Evolutionary conservation across 805 yeast genomes (phyloP), one percentile per base, ranked within the genome.

Genomic region (Nakazawaea ishiwadae): DNA sequence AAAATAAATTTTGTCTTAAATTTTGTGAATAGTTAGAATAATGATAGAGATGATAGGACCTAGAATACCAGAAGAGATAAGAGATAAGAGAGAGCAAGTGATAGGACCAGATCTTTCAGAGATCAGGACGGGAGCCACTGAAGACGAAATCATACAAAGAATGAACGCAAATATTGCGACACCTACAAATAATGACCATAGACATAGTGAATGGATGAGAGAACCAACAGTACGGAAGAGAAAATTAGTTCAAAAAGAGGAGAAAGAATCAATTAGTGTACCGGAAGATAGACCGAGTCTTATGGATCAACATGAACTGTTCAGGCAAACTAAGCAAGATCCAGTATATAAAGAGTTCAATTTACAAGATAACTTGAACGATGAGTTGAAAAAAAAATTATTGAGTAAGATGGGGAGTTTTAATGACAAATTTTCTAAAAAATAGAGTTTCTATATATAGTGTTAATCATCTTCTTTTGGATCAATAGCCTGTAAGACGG

Each of bases 301-400:
- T 15, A 15, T 37, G 30, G 34, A 30, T 23, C 35, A 38, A 31
- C 36, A 38, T 26, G 15, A 38, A n/a, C 14, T 24, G 17, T 23
- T 23, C 16, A 16, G 11, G n/a, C 9, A 19, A 5, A 15, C 4
- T 20, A 21, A 31, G 15, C 7, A 26, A 24, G 27, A 29, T 18
- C 19, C 16, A 15, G 48, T 47, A 16, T 23, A 47, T 4, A 48
- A 49, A 23, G 49, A 44, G n/a, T 42, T 56, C 35, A 49, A 53
- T 31, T 40, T 53, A 8, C 50, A 48, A 15, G 48, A 52, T 17
- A 44, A 55, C 11, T 43, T 58, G 21, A 54, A 52, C 33, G 48
- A 50, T 10, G 62, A 59, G 44, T 43, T 56, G 3, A 50, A 46
- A 28, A 31, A 44, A 11, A 57, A 59, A 32, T 50, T 58, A 40